Evolutionary conservation across 2,329 filamentous ascomycete genomes (phyloP).

Genomic region (Aspergillus fijiensis): DNA sequence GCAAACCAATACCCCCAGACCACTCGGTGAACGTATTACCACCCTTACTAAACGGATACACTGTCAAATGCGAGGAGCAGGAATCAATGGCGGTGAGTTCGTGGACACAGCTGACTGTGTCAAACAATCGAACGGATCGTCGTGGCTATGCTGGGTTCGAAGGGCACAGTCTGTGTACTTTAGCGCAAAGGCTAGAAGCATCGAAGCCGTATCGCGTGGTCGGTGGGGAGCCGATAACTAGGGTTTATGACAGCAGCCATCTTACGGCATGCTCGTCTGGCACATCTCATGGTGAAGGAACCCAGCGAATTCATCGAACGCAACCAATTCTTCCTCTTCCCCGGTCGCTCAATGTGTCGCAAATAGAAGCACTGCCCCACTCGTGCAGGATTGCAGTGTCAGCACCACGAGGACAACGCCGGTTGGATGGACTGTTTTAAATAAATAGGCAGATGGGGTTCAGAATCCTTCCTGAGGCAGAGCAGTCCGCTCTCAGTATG

Average conservation of each 20-base stretch:
- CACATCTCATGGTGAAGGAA: too few species aligned
- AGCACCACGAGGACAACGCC: not conserved
- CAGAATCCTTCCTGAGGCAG: not conserved
- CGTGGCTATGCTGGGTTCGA: not conserved
- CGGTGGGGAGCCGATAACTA: not conserved
- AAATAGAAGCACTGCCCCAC: not conserved
- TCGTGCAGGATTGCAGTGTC: not conserved
- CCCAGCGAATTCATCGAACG: not conserved
- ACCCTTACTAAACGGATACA: not conserved
- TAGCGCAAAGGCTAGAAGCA: not conserved
- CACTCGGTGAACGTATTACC: not conserved
- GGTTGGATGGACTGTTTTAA: not conserved
- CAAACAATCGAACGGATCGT: not conserved
- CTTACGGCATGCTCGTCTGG: not conserved
- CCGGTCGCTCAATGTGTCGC: not conserved
- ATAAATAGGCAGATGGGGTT: not conserved
- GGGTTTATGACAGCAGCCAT: too few species aligned
- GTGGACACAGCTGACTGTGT: not conserved
- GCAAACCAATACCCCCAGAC: not conserved
- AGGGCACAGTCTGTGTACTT: not conserved
- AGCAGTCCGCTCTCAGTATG: not conserved
- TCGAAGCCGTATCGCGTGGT: not conserved
- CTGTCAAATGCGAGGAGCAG: not conserved
- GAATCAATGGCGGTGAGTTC: not conserved
- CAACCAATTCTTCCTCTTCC: not conserved